Base-by-base conservation (phyloP, 2,329 filamentous ascomycete species). In the Aspergillus pseudoviridinutans region DNA sequence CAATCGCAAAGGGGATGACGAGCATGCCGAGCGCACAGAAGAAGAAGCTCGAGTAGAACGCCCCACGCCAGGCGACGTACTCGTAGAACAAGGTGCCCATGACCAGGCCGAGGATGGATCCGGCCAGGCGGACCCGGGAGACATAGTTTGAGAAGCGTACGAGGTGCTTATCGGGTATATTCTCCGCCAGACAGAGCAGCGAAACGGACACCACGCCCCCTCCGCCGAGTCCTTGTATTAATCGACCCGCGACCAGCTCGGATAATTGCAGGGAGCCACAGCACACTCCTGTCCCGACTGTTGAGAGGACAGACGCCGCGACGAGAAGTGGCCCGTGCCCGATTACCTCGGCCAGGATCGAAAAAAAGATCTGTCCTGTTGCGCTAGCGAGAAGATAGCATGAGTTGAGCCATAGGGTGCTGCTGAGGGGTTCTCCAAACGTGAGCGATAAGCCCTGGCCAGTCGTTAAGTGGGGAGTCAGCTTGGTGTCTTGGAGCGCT, bases 381-480 rank as follows among this genome's bases (percentile, higher is more conserved):
- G 68, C 66, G 51, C 64, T 68, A 52, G 66, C 60, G 4, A 82
- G 66, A 0, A 83, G 72, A 57, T 81, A 83, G 3, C 76, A 74
- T 0, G 79, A 78, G 1, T 77, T 79, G 12, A 79, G 73, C 82
- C 81, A 84, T 56, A 82, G 78, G 0, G 76, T 71, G 50, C 75
- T 71, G 9, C 35, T 76, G 61, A 60, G 70, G 58, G 56, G 74
- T 65, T 49, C 71, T 51, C 25, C 79, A 64, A 60, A 74, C 60
- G 17, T 66, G 49, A 44, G 76, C 66, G 62, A 80, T 62, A 62
- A 65, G 61, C 71, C 51, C 62, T 72, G 50, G 9, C 27, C 4
- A 24, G 9, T 12, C 14, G 20, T 38, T 41, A 5, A 22, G 27
- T 20, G 9, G 25, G 10, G 27, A 32, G 7, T 59, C 4, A 56